Base-by-base conservation (phyloP, 805 yeast genomes). In the Clavispora vitiphila region DNA sequence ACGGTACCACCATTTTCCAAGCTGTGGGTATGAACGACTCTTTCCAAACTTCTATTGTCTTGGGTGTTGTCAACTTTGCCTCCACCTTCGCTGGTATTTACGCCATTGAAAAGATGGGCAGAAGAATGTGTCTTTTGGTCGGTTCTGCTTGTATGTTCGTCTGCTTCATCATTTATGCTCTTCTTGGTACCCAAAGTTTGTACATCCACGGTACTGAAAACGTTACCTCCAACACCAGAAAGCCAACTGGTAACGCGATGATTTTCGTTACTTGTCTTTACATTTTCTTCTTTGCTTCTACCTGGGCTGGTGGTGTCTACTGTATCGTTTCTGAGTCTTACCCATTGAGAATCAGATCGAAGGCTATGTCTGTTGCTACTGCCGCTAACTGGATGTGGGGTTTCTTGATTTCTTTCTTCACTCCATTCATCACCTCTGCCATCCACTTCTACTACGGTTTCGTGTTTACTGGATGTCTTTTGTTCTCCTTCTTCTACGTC, bases 301-400 rank as follows among this genome's bases (percentile, higher is more conserved):
- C 88, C n/a, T 79, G 86, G 81, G 89, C 86, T 31, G 86, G 88
- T 43, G 78, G 80, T 47, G 77, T 79, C 27, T 82, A 74, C 65
- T 80, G 80, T 37, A 72, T 82, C 47, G 78, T 81, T 19, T 76
- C 86, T 35, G 90, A 83, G 61, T 65, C 81, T 34, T 83, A 78
- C 61, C 87, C 87, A 46, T 69, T 78, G 49, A 76, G 82, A 65
- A 78, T 81, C 50, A 77, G 80, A 62, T 63, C 77, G 25, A 77
- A 76, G 62, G 74, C 78, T 9, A 80, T 82, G 80, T 76, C 83
- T 16, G 70, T 79, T 51, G 82, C 85, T 38, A 70, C 81, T 22
- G 80, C 80, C 24, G 76, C 81, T 37, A 80, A 80, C 60, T 81
- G 87, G 87, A 44, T 78, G 41, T 74, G 80, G 71, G 78, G 77